A percentile compares a stretch with the other conserved stretches of the same genome.
Conservation (phyloP, 169 alveolate species). For the Plasmodium fragile region DNA sequence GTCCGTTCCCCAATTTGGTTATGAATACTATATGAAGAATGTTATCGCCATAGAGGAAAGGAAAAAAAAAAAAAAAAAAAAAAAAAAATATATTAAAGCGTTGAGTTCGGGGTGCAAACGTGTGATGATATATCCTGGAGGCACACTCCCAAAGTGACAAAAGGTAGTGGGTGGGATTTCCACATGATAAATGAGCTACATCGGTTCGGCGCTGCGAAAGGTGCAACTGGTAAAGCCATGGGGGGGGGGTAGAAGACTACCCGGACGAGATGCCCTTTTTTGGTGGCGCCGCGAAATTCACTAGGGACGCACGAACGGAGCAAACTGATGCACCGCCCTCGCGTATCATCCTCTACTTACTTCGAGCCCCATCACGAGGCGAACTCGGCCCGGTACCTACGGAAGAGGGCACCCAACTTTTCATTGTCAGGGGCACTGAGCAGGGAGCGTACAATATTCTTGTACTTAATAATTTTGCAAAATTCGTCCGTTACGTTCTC, state of each 20-base stretch:
- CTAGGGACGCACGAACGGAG: background rate
- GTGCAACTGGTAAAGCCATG: background rate
- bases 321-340: background rate
- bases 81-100: background rate
- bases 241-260: background rate
- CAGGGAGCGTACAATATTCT: constrained; percentile 50
- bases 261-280: background rate
- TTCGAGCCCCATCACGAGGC: background rate
- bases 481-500: constrained; percentile 74
- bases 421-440: constrained; percentile 13
- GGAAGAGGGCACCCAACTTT: constrained; percentile 12
- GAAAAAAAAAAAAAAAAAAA: background rate
- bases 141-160: background rate
- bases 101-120: background rate
- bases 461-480: constrained; percentile 63
- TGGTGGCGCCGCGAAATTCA: background rate
- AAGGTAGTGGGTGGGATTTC: background rate
- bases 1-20: background rate
- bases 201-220: background rate
- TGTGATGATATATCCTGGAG: background rate
- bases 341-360: background rate
- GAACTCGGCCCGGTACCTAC: constrained; percentile 32
- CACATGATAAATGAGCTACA: background rate
- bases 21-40: background rate
- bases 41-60: background rate